Conservation (phyloP, 2,329 filamentous ascomycete genomes). For the Aspergillus piperis region DNA sequence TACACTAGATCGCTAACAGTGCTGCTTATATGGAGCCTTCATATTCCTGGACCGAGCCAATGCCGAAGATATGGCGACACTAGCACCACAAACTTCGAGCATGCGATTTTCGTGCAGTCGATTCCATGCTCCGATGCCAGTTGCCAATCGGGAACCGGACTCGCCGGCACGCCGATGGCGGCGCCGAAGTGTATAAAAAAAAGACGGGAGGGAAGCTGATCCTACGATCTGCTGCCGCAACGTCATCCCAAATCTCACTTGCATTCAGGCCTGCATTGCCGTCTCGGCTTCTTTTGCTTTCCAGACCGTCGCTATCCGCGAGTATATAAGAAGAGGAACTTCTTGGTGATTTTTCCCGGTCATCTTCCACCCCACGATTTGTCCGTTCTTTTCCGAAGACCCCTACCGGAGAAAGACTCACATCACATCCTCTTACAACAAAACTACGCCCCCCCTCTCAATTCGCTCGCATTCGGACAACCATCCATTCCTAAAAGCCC, state of each 20-base stretch:
- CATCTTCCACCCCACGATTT: background rate
- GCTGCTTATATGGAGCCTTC: background rate
- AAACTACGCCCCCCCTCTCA: no score
- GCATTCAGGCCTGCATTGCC: background rate
- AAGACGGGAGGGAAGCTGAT: background rate
- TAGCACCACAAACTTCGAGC: background rate
- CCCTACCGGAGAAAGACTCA: background rate
- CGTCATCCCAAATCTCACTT: conserved; percentile 13
- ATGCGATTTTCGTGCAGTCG: background rate
- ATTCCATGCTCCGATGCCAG: background rate
- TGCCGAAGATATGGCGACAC: background rate
- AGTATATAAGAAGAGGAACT: background rate
- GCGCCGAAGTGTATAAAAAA: conserved; percentile 1
- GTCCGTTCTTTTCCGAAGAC: background rate
- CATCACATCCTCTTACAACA: background rate
- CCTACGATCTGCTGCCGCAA: conserved; percentile 4
- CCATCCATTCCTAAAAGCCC: background rate
- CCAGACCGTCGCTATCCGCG: background rate
- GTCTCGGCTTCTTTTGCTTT: background rate
- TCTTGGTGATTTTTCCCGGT: background rate
- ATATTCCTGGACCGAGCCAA: background rate
- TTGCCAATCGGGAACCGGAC: conserved; percentile 1
- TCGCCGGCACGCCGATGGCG: conserved; percentile 13
- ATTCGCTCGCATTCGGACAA: background rate
- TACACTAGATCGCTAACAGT: background rate